Evolutionary conservation across 2,329 filamentous ascomycete species (phyloP).

Genomic region (Tolypocladium ovalisporum): DNA sequence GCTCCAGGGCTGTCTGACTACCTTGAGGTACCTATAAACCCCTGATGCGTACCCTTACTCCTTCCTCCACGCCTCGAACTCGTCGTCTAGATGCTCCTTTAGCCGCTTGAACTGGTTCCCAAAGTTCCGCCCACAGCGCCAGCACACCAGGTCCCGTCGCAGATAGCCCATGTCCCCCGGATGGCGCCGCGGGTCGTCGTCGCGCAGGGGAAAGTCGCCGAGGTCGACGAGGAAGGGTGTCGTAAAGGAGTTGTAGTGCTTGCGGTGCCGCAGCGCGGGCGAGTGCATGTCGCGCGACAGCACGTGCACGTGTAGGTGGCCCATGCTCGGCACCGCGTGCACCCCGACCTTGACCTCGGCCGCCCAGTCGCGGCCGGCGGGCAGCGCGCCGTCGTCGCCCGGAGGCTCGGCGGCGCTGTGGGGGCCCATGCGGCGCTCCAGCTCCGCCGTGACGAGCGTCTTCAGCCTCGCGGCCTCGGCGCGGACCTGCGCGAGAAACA

Average conservation of each 20-base stretch:
- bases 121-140: conserved; percentile 71
- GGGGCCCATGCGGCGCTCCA: conserved; percentile 56
- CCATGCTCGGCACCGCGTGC: conserved; percentile 86
- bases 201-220: conserved; percentile 65
- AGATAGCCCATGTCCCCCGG: conserved; percentile 49
- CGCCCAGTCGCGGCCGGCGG: conserved; percentile 67
- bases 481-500: conserved; percentile 55
- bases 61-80: conserved; percentile 66
- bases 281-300: conserved; percentile 71
- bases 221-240: conserved; percentile 75
- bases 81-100: conserved; percentile 63
- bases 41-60: conserved; percentile 28
- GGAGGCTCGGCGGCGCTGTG: conserved; percentile 42
- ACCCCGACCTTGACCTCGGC: conserved; percentile 66
- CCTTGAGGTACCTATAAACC: neutral
- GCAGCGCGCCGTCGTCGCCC: conserved; percentile 35
- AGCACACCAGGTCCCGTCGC: conserved; percentile 60
- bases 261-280: conserved; percentile 60
- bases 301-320: conserved; percentile 82
- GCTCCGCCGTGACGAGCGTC: conserved; percentile 59
- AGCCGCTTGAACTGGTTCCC: conserved; percentile 61
- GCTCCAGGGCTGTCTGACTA: neutral
- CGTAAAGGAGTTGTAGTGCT: conserved; percentile 88
- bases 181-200: conserved; percentile 52
- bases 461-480: conserved; percentile 51